These are phyloP conservation scores for Leptomonas seymouri DNA, from an alignment of 208 protist genomes.

Conservation along the genomic window DNA sequence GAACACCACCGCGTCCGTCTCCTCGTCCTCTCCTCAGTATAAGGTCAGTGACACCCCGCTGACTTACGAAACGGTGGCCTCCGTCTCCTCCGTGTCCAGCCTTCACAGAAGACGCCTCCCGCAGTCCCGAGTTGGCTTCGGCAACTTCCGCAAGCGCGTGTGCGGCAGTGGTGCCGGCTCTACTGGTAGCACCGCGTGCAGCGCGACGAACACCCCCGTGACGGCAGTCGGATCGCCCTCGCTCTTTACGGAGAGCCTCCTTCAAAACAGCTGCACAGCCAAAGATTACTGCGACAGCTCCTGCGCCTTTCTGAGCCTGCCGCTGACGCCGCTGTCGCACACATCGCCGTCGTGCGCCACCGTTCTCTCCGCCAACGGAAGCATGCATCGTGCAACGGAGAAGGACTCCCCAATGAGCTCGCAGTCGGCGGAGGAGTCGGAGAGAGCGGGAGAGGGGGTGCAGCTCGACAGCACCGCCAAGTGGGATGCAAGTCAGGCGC, in stretches of 20 bases:
- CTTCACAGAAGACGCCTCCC: conserved; percentile 30
- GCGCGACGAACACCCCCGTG: not conserved
- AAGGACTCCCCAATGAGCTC: not conserved
- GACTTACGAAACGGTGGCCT: conserved; percentile 26
- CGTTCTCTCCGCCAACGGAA: not conserved
- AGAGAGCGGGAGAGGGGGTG: no score
- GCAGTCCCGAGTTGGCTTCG: conserved; percentile 29
- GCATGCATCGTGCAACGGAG: not conserved
- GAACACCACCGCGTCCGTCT: not conserved
- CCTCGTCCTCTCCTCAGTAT: not conserved
- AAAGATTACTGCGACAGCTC: conserved; percentile 9
- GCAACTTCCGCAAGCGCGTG: conserved; percentile 19
- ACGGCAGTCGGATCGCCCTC: conserved; percentile 1
- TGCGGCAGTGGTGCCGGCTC: conserved; percentile 5
- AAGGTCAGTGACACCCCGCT: not conserved
- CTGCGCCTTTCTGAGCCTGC: conserved; percentile 10
- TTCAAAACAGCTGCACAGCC: not conserved
- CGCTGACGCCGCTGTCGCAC: not conserved
- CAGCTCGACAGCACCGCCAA: not conserved
- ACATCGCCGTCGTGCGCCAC: not conserved
- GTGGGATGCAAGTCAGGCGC: not conserved
- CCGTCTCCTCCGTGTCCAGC: conserved; percentile 3
- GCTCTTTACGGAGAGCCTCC: not conserved
- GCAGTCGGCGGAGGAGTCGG: not conserved
- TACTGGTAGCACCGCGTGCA: conserved; percentile 1